Evolutionary conservation across 2,329 filamentous ascomycete genomes (phyloP).

Genomic region (Colletotrichum phormii): DNA sequence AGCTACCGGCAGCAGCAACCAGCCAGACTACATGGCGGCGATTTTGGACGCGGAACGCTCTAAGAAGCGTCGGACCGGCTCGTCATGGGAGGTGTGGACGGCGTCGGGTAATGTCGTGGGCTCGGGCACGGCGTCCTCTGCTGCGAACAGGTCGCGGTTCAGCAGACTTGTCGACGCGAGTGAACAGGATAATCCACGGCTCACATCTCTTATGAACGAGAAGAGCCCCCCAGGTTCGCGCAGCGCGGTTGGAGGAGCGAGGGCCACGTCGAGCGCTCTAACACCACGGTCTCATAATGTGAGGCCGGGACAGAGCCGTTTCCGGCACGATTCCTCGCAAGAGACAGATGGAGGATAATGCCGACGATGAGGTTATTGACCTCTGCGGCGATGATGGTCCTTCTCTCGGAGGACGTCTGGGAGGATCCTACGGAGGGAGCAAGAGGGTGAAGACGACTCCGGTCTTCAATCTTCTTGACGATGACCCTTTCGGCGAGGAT

Average conservation of each 20-base stretch:
- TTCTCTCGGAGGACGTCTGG: neutral
- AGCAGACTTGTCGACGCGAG: neutral
- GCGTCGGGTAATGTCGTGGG: slow-evolving; percentile 7
- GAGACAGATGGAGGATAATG: slow-evolving; percentile 10
- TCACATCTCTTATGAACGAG: neutral
- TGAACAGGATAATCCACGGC: slow-evolving; percentile 8
- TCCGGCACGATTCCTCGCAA: slow-evolving; percentile 1
- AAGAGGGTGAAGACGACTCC: slow-evolving; percentile 14
- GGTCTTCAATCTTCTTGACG: slow-evolving; percentile 14
- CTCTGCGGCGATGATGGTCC: slow-evolving; percentile 17
- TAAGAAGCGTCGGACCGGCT: neutral
- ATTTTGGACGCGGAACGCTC: slow-evolving; percentile 10
- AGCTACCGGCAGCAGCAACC: neutral
- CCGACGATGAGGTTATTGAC: slow-evolving; percentile 25
- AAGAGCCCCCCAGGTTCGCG: neutral
- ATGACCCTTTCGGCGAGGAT: slow-evolving; percentile 33
- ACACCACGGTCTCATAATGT: slow-evolving; percentile 13
- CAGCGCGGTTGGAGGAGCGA: neutral
- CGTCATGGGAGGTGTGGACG: slow-evolving; percentile 20
- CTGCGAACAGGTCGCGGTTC: slow-evolving; percentile 4
- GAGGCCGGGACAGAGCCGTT: neutral
- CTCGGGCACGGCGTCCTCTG: slow-evolving; percentile 12
- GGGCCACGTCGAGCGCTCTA: neutral
- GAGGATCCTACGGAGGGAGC: neutral
- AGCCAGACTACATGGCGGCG: slow-evolving; percentile 10